Conservation (phyloP, 116 monocot species). For the Phalaenopsis hybrid region DNA sequence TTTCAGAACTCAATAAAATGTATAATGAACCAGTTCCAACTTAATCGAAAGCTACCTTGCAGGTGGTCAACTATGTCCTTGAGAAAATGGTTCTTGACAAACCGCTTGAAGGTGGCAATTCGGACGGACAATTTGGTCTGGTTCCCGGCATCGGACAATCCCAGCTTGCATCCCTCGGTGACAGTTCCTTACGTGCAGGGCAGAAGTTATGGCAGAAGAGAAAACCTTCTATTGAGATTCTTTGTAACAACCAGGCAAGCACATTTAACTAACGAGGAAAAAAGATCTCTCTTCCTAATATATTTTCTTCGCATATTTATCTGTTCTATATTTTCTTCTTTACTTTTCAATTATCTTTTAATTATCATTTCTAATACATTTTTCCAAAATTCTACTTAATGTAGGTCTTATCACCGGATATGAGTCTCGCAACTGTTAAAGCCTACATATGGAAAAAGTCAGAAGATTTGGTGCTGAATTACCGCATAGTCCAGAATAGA, state of each 20-base stretch:
- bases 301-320: not conserved
- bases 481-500: slow-evolving; percentile 43
- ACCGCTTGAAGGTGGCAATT: slow-evolving; percentile 49
- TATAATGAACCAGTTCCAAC: too few species aligned
- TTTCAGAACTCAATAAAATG: too few species aligned
- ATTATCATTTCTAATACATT: not conserved
- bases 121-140: slow-evolving; percentile 44
- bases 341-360: not conserved
- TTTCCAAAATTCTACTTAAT: slow-evolving; percentile 3
- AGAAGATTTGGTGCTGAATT: slow-evolving; percentile 88
- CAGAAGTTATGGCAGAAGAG: slow-evolving; percentile 66
- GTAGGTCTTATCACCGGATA: slow-evolving; percentile 70
- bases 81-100: slow-evolving; percentile 89
- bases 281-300: not conserved
- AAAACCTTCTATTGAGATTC: slow-evolving; percentile 79
- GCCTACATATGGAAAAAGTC: slow-evolving; percentile 96
- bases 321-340: not conserved
- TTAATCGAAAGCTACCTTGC: not conserved
- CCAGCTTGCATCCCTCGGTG: slow-evolving; percentile 41
- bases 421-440: slow-evolving; percentile 96
- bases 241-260: slow-evolving; percentile 99
- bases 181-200: slow-evolving; percentile 44
- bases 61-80: slow-evolving; percentile 86
- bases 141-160: slow-evolving; percentile 37
- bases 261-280: not conserved